Evolutionary conservation across 1,284 basidiomycete species (phyloP), one percentile per base, ranked within the genome.

Genomic region (Cutaneotrichosporon sp.): DNA sequence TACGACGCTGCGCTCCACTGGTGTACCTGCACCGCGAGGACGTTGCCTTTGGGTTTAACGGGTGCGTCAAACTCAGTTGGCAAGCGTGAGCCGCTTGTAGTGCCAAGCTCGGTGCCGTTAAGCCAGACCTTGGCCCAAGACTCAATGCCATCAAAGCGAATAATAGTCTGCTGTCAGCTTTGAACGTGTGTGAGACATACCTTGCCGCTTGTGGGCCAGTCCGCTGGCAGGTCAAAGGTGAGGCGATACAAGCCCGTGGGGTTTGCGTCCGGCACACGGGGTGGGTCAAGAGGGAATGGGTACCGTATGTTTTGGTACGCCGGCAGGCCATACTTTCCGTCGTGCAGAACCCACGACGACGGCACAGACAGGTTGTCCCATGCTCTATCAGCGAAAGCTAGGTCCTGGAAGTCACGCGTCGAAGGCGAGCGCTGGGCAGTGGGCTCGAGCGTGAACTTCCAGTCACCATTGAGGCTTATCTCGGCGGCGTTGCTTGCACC

Each of bases 101-200:
- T 47, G n/a, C 63, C 63, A 18, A 65, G 30, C 40, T 49, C 45
- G 14, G 7, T 33, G 12, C 63, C 63, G 21, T 65, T 63, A 14
- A 65, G 17, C 59, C 59, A 65, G 1, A 60, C 50, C 46, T 65
- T 65, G 50, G 23, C 51, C 61, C 61, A 65, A 3, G 52, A 55
- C 46, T 65, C 63, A 45, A 65, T 51, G 20, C 63, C 63, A 23
- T 65, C 63, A 21, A 63, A 65, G 13, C 62, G 60, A 5, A 64
- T 34, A 1, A 64, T 20, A 3, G 45, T 42, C 43, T 42, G 38
- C 7, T 1, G 23, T 33, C 22, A 34, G 21, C 10, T 20, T 21
- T 22, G 21, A 14, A 13, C 10, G 23, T 18, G 2, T 8, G 17
- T 18, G 36, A 41, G 17, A 21, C 49, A 17, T 23, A 54, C 55